Base-by-base conservation (phyloP, 768 basidiomycete species). In the Kondoa subrosea region DNA sequence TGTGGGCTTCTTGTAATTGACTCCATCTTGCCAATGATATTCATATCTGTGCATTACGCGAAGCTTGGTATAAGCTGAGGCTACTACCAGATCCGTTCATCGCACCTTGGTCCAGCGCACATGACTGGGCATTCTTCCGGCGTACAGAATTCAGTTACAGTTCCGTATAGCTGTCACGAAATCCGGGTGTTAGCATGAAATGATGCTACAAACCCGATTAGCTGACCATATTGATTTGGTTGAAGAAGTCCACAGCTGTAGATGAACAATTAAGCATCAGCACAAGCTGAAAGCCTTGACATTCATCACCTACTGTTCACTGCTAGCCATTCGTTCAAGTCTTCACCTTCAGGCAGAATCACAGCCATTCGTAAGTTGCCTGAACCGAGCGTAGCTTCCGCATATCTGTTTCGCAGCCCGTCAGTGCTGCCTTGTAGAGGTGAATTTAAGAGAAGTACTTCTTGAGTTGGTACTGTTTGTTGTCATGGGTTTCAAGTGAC, bases 301-400 rank as follows among this genome's bases (percentile, higher is more conserved):
- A 34, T n/a, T n/a, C n/a, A 29, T n/a, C 16, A 77, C 84, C 68
- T 71, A 95, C 95, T 89, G 76, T 99, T 93, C 4, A 99, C 93
- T 15, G 95, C 95, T n/a, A 99, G 85, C 95, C 95, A 99, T 78
- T 99, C 95, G 72, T 92, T 93, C 73, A 85, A 77, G 76, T 99
- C 95, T 78, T 99, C 95, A 50, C 95, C 95, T 72, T 96, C 95
- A 0, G 95, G 95, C 25, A 97, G 81, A 70, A 87, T 85, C 26
- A 99, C 95, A 0, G 95, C 92, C 59, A 88, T 80, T 68, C 92
- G 81, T 70, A 99, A 79, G 79, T 97, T 97, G 4, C 95, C 95
- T 8, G 92, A 96, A 59, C 93, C 91, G 76, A 92, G 79, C 31
- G 91, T 93, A n/a, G 90, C 90, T 76, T 91, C 91, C 4, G 91